Evolutionary conservation across 2,329 filamentous ascomycete genomes (phyloP), one percentile per base, ranked within the genome.

Genomic region (Alternaria longipes): DNA sequence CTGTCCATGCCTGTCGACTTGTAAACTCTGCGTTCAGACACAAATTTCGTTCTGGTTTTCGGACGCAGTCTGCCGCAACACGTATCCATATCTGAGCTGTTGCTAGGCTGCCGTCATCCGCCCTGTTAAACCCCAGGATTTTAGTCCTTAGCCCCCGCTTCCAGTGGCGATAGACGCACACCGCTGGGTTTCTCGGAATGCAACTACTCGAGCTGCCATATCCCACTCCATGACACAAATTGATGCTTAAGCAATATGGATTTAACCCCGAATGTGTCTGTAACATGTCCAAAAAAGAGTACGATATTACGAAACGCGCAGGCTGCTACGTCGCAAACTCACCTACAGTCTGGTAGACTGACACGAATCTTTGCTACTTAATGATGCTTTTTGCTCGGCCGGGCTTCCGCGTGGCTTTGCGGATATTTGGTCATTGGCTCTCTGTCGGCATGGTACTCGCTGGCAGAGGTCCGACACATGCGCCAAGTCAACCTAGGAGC

Each of bases 131-230:
- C 70, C 71, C 70, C 66, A 67, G 64, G 59, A 68, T 62, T 42
- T 63, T 50, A 64, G 59, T 52, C 68, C 24, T 61, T 50, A 64
- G 59, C 50, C 68, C 68, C 68, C 71, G 65, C 67, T 54, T 52
- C 56, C 57, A 63, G 64, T 72, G 67, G 66, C 70, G 41, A 66
- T 59, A 51, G 60, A 63, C 60, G 30, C 56, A 56, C 55, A 66
- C 59, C 69, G 71, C 66, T 62, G 56, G 56, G 68, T 64, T 70
- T 73, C 60, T 74, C 71, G 71, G 71, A 72, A 71, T 59, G 42
- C 64, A 60, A 56, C 62, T 57, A 64, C 54, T 66, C 62, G 56
- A 44, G 46, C 34, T 24, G 46, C 46, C 46, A 50, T 38, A 38
- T 50, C 46, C 46, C 32, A 50, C 46, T 26, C 32, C 14, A 38